A percentile compares a stretch with the other conserved stretches of the same genome.
phyloP scores from a whole-genome alignment of 2,329 filamentous ascomycete genomes.

The Xylariaceae sp. region DNA sequence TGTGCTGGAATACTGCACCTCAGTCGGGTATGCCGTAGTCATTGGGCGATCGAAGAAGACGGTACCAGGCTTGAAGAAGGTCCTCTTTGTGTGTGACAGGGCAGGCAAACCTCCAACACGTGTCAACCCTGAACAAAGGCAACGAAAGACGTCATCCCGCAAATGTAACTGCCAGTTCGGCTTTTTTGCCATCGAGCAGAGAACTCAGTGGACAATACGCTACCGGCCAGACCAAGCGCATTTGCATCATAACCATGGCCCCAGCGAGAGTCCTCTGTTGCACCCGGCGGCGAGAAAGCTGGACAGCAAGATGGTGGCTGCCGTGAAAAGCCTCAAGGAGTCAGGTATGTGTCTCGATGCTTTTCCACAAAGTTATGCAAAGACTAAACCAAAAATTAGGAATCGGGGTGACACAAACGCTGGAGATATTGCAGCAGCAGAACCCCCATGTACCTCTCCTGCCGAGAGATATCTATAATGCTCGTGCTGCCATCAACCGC shows the following conservation, averaged over 20 bases:
- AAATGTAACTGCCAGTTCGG: slow-evolving; percentile 67
- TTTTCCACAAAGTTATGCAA: slow-evolving; percentile 3
- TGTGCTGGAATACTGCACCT: slow-evolving; percentile 61
- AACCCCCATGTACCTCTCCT: slow-evolving; percentile 61
- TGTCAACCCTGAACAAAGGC: slow-evolving; percentile 60
- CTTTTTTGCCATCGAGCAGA: slow-evolving; percentile 66
- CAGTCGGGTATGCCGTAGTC: slow-evolving; percentile 64
- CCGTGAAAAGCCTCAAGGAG: slow-evolving; percentile 63
- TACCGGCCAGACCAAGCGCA: slow-evolving; percentile 58
- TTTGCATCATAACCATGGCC: slow-evolving; percentile 60
- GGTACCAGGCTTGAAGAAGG: slow-evolving; percentile 63
- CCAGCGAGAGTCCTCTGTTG: slow-evolving; percentile 62
- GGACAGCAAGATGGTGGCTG: slow-evolving; percentile 64
- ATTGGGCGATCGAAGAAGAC: slow-evolving; percentile 67
- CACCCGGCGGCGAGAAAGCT: slow-evolving; percentile 63
- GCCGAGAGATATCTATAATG: slow-evolving; percentile 64
- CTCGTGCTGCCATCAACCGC: slow-evolving; percentile 61
- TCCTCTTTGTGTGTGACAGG: slow-evolving; percentile 63
- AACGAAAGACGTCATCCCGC: slow-evolving; percentile 63
- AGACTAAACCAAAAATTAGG: slow-evolving; percentile 44
- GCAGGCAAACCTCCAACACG: slow-evolving; percentile 59
- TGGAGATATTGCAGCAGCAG: slow-evolving; percentile 61
- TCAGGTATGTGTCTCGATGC: slow-evolving; percentile 54
- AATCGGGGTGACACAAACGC: slow-evolving; percentile 61
- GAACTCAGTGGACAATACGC: slow-evolving; percentile 63